Conservation (phyloP, 768 basidiomycete species). For the Panus rudis region DNA sequence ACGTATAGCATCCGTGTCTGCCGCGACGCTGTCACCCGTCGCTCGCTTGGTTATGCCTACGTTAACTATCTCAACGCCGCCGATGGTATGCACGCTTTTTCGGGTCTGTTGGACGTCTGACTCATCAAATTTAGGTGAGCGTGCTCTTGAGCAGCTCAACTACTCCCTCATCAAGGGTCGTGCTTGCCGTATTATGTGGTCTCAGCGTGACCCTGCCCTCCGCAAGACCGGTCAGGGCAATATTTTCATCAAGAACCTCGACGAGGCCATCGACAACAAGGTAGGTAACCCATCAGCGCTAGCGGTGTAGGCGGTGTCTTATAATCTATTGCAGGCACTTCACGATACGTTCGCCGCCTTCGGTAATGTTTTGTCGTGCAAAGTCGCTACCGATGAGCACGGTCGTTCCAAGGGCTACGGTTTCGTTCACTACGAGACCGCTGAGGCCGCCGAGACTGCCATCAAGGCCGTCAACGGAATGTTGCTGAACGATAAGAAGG, state of each 20-base stretch:
- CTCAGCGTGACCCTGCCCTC: conserved; percentile 97
- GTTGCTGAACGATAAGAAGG: conserved; percentile 99
- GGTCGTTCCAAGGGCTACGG: conserved; percentile 97
- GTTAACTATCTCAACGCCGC: conserved; percentile 96
- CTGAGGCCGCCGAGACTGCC: conserved; percentile 90
- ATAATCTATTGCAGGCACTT: conserved; percentile 57
- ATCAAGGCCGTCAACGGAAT: conserved; percentile 99
- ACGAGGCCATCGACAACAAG: conserved; percentile 97
- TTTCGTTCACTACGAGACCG: conserved; percentile 98
- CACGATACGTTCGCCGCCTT: conserved; percentile 99
- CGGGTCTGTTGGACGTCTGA: conserved; percentile 8
- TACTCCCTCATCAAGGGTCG: conserved; percentile 98
- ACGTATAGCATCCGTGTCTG: conserved; percentile 88
- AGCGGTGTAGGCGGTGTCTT: conserved; percentile 1
- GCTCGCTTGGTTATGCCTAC: conserved; percentile 98
- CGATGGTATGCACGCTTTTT: conserved; percentile 59
- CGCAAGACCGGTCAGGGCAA: conserved; percentile 99
- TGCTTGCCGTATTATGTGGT: conserved; percentile 99
- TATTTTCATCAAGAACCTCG: conserved; percentile 99
- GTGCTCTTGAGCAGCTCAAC: conserved; percentile 97
- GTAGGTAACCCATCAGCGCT: conserved; percentile 27
- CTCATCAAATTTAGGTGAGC: conserved; percentile 59
- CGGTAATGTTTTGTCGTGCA: conserved; percentile 97
- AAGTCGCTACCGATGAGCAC: conserved; percentile 94
- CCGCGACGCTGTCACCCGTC: conserved; percentile 98